These are phyloP conservation scores for Micractinium sp. DNA, from an alignment of 139 green algal genomes.

Conservation along the genomic window DNA sequence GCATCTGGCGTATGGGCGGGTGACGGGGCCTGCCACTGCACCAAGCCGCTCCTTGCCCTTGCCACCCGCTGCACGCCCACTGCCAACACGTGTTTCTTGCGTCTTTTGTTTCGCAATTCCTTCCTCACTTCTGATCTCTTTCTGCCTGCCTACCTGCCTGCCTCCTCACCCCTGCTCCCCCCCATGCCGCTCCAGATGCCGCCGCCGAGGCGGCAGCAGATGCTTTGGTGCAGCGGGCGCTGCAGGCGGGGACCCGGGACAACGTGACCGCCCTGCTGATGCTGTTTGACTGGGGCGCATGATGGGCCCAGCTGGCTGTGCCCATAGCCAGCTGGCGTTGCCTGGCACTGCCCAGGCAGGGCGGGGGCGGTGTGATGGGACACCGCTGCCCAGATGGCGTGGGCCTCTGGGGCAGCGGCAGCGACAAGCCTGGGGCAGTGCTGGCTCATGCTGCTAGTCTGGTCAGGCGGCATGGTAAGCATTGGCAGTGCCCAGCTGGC, in stretches of 20 bases:
- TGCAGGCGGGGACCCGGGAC: conserved; percentile 40
- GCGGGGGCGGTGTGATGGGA: no score
- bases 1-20: not conserved
- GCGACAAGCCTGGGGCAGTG: no score
- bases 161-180: not conserved
- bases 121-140: not conserved
- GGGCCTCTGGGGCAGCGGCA: no score
- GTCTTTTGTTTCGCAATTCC: not conserved
- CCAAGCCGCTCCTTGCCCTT: not conserved
- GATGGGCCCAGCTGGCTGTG: not conserved
- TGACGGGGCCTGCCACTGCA: not conserved
- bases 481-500: no score
- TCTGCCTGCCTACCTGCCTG: not conserved
- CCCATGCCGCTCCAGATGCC: not conserved
- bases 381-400: no score
- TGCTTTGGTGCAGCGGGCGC: conserved; percentile 22
- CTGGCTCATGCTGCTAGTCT: no score
- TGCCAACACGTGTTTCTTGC: no score
- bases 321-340: not conserved
- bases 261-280: conserved; percentile 50
- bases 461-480: no score
- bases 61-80: no score
- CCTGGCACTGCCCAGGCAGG: no score
- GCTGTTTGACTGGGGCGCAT: conserved; percentile 38
- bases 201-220: conserved; percentile 5